Percentiles rank a stretch among this genome's conserved stretches.
These are phyloP conservation scores for Exophiala oligosperma DNA, from an alignment of 2,329 filamentous ascomycete species.

Conservation along the genomic window DNA sequence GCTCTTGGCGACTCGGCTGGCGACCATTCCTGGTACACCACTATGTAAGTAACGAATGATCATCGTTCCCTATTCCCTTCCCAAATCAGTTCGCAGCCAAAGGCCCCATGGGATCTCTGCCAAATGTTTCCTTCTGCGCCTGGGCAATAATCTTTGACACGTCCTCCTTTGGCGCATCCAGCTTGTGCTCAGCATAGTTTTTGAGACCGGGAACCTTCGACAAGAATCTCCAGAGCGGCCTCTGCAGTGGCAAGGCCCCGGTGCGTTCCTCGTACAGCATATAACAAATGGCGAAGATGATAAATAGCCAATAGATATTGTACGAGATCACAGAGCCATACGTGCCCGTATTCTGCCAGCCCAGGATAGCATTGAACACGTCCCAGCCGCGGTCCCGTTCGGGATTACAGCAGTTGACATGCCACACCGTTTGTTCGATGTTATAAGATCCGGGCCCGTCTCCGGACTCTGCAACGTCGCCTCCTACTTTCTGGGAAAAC, in stretches of 20 bases:
- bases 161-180: not conserved
- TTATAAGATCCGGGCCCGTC: conserved; percentile 75
- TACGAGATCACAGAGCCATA: conserved; percentile 85
- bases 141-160: too few relatives aligned
- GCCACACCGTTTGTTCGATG: conserved; percentile 76
- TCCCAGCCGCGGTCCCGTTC: conserved; percentile 76
- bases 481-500: conserved; percentile 62
- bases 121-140: too few relatives aligned
- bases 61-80: too few relatives aligned
- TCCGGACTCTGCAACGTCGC: conserved; percentile 63
- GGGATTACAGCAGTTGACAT: conserved; percentile 81
- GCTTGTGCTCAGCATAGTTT: not conserved
- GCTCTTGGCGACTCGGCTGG: too few relatives aligned
- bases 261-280: conserved; percentile 1
- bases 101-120: too few relatives aligned
- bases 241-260: not conserved
- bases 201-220: not conserved
- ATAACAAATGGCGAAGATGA: conserved; percentile 62
- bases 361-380: conserved; percentile 80
- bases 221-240: not conserved
- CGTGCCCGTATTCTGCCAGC: conserved; percentile 86
- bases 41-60: too few relatives aligned
- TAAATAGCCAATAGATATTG: conserved; percentile 82
- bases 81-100: too few relatives aligned
- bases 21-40: too few relatives aligned